Percentiles rank a stretch among this genome's conserved stretches.
Conservation (phyloP, 1,284 basidiomycete genomes). For the Irpex rosettiformis region DNA sequence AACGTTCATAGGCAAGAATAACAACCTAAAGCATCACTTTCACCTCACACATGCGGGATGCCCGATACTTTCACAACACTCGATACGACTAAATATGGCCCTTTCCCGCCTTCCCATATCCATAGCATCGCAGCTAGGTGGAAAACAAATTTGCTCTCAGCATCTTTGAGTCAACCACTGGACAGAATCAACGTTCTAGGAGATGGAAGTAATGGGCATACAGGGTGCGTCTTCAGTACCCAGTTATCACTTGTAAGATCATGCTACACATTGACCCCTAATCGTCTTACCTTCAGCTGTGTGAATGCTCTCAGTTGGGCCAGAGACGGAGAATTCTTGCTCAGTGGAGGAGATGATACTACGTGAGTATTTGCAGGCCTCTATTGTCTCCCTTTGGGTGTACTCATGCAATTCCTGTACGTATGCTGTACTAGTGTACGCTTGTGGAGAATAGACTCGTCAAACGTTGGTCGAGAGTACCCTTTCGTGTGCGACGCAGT, state of each 20-base stretch:
- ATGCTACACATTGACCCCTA: background rate
- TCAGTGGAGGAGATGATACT: constrained; percentile 83
- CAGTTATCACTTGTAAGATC: background rate
- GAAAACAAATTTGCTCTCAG: constrained; percentile 10
- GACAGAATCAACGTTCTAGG: constrained; percentile 67
- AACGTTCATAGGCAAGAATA: background rate
- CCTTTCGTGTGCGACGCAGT: constrained; percentile 62
- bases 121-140: background rate
- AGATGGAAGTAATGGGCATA: constrained; percentile 51
- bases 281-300: constrained; percentile 43
- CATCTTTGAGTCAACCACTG: constrained; percentile 20
- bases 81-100: background rate
- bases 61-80: constrained; percentile 2
- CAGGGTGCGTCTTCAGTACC: constrained; percentile 45
- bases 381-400: too few relatives aligned
- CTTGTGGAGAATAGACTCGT: constrained; percentile 62
- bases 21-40: background rate
- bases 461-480: constrained; percentile 37
- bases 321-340: constrained; percentile 64
- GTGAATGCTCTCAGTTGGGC: constrained; percentile 89
- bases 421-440: too few relatives aligned
- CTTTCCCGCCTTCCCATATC: background rate
- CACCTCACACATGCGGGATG: background rate
- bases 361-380: constrained; percentile 62
- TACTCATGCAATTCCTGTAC: too few relatives aligned